Base-by-base conservation (phyloP, 2,329 filamentous ascomycete species). In the Torrubiella hemipterigena region DNA sequence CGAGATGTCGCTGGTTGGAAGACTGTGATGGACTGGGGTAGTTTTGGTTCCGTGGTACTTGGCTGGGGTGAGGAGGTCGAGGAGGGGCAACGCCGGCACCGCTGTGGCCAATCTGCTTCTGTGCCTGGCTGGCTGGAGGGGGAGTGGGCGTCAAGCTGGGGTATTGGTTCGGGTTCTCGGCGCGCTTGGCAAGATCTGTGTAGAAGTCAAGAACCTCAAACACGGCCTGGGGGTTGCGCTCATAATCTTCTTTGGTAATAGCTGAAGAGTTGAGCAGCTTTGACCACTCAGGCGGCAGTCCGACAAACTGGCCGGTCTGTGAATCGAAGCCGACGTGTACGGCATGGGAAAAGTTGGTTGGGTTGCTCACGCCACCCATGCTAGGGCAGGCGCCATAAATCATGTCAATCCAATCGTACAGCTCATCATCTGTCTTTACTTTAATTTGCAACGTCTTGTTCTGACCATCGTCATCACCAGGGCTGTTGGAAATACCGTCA, bases 341-440 rank as follows among this genome's bases (percentile, higher is more conserved):
- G 28, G 87, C 81, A 54, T 98, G 91, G 16, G 82, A 86, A 62
- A 98, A 98, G 63, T 96, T 95, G 42, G 91, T 96, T 6, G 91
- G 91, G 56, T 96, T 95, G 60, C 89, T 95, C 34, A 98, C 91
- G 45, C 91, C 91, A 38, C 91, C 87, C 85, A 96, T 94, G 39
- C 85, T 89, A 13, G 91, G 91, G 55, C 89, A 96, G 41, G 89
- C 81, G 45, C 89, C 86, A 54, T 96, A 96, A 43, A 98, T 93
- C 54, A 87, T 84, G 56, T 98, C 91, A 48, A 96, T 94, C 91
- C 91, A 98, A 48, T 93, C 86, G 56, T 98, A 98, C 32, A 98
- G 76, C 45, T 98, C 91, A 50, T 94, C 89, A 49, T 98, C 91
- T 34, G 78, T 81, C 59, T 95, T 93, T 46, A 96, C 86, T 52